Base-by-base conservation (phyloP, 305 asterid species). In the Nicotiana rustica region DNA sequence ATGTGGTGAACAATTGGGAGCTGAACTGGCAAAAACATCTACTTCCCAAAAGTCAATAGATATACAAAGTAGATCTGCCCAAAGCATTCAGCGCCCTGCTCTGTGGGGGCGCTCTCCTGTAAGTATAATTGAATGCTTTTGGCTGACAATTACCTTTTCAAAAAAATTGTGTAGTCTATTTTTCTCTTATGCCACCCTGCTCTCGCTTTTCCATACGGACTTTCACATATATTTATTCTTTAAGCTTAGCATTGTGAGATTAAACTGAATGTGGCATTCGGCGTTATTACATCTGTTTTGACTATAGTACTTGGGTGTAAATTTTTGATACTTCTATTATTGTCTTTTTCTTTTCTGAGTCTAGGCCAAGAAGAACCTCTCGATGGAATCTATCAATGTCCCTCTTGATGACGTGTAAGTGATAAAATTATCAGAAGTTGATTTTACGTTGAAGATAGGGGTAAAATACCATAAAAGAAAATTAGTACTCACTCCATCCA, bases 331-430 rank as follows among this genome's bases (percentile, higher is more conserved):
- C 25, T 78, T 59, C n/a, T 60, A 8, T 77, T 77, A 2, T 71
- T 44, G 12, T 10, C 5, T 57, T 35, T 68, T 35, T 12, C 64
- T 6, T 83, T 15, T 84, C 68, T 77, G 80, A 66, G 57, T 73
- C 69, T 75, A 88, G 88, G 88, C 59, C 73, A 82, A 77, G 85
- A 94, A 92, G 94, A 93, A 94, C 86, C 92, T 90, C 35, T 91
- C 98, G 7, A 89, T 87, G 95, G 99, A 96, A 82, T 91, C 97
- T 70, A 88, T 92, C 62, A 94, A 91, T 77, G 82, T 90, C 86
- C 86, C 89, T 41, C 29, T 31, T 80, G 97, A 93, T 21, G 96
- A 92, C 13, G 97, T 89, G 99, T 96, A 91, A 94, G 97, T 93
- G 84, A 83, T 82, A 62, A 61, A 79, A 83, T 81, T 78, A 49